Evolutionary conservation across 2,329 filamentous ascomycete species (phyloP).

Genomic region (Meredithiella fracta): DNA sequence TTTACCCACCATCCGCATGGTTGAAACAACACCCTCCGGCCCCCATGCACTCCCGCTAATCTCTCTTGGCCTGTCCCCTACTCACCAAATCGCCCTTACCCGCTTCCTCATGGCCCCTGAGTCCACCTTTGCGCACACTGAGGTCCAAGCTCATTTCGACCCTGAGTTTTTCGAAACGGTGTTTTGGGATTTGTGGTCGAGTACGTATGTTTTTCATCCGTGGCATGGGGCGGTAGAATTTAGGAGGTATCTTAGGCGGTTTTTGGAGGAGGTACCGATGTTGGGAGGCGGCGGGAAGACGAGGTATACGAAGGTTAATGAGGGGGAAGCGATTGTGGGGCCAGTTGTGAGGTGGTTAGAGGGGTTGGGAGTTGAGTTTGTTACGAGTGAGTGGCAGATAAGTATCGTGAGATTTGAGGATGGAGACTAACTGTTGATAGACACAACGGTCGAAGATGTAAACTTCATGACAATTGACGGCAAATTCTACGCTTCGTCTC

Average conservation of each 20-base stretch:
- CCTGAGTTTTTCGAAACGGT: constrained; percentile 22
- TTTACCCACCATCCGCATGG: constrained; percentile 10
- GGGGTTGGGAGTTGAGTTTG: constrained; percentile 20
- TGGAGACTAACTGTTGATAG: background rate
- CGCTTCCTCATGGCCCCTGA: constrained; percentile 20
- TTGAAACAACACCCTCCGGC: background rate
- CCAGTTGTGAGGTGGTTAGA: constrained; percentile 20
- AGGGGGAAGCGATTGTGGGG: constrained; percentile 23
- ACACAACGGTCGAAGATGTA: constrained; percentile 5
- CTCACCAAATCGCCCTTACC: constrained; percentile 17
- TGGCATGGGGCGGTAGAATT: constrained; percentile 24
- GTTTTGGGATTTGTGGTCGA: constrained; percentile 24
- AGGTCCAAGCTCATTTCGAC: constrained; percentile 16
- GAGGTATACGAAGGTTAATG: constrained; percentile 19
- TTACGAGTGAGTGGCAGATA: constrained; percentile 2
- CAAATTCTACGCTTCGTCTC: background rate
- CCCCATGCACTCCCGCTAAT: constrained; percentile 10
- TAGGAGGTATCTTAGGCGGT: constrained; percentile 22
- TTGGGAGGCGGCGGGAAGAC: constrained; percentile 21
- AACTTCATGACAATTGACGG: background rate
- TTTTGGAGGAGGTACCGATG: constrained; percentile 20
- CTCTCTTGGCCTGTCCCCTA: constrained; percentile 10
- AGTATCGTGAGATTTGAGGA: background rate
- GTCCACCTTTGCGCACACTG: constrained; percentile 19
- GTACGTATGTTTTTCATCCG: constrained; percentile 23